Base-by-base conservation (phyloP, 768 basidiomycete genomes). In the Xerocomus brunneocitrinus region DNA sequence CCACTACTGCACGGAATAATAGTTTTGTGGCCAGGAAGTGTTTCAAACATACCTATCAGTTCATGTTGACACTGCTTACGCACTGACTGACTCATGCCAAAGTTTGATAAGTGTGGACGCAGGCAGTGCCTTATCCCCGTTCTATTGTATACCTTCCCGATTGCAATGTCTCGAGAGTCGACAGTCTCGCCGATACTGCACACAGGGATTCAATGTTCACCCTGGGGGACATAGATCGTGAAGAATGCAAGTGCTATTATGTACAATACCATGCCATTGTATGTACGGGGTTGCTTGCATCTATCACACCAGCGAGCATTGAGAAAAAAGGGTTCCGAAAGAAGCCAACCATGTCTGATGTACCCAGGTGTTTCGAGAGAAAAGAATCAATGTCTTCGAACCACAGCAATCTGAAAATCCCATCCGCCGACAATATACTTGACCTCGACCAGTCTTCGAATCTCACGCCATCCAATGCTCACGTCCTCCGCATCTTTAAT, bases 341-440 rank as follows among this genome's bases (percentile, higher is more conserved):
- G 43, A 36, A 24, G 48, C 16, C 47, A 30, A 19, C 28, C 27
- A 39, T 48, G n/a, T 24, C 13, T 39, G 38, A 39, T 22, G 39
- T 7, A 38, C 36, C 10, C 32, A 38, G 13, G n/a, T 40, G 8
- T 4, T 24, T 24, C 5, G 24, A 47, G 25, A 27, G 22, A 34
- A 31, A 31, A 34, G 4, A 30, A 14, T 47, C 55, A 86, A 64
- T 88, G 85, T 54, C 89, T 76, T 54, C 89, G 77, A 36, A 93
- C 89, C 30, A 88, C 82, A 13, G 91, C 91, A 50, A 95, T 76
- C 74, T 92, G 87, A 54, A 94, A 80, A 68, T 93, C 91, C 89
- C 91, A 91, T 44, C 91, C 88, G 25, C 89, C 87, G 14, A 83
- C 74, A 50, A 91, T 73, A 62, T 87, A 86, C 74, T 89, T 89